A percentile compares a stretch with the other conserved stretches of the same genome.
Evolutionary conservation across 805 yeast genomes (phyloP).

Genomic region (Candida ipomoeae): DNA sequence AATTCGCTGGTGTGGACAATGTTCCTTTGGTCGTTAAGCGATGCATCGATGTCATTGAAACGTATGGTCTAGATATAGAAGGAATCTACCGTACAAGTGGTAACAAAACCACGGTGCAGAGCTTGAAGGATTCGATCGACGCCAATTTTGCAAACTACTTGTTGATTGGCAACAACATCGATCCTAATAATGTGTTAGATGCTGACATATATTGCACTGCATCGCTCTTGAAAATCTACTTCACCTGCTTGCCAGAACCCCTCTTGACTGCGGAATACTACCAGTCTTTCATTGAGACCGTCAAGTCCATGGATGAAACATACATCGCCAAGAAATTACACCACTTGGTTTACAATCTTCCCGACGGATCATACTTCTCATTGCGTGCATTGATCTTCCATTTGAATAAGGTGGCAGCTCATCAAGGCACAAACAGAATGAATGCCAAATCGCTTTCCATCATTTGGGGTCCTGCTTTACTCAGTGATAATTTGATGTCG

Average conservation of each 20-base stretch:
- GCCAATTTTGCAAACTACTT: conserved; percentile 63
- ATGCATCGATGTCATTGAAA: conserved; percentile 83
- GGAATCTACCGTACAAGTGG: conserved; percentile 90
- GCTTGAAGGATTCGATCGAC: conserved; percentile 67
- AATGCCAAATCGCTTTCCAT: conserved; percentile 73
- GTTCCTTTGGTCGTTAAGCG: conserved; percentile 88
- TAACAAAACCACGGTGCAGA: conserved; percentile 67
- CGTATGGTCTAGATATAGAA: conserved; percentile 77
- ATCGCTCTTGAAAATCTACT: conserved; percentile 77
- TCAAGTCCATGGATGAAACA: conserved; percentile 44
- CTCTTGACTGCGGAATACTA: conserved; percentile 63
- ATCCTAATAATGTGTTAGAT: conserved; percentile 50
- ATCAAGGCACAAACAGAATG: conserved; percentile 73
- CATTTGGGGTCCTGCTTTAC: conserved; percentile 91
- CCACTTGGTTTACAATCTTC: conserved; percentile 80
- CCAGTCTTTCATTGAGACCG: conserved; percentile 62
- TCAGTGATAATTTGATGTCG: conserved; percentile 61
- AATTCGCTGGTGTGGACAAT: conserved; percentile 77
- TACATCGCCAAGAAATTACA: conserved; percentile 72
- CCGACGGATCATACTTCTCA: conserved; percentile 94
- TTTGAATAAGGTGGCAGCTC: conserved; percentile 64
- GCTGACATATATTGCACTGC: conserved; percentile 88
- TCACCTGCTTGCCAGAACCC: conserved; percentile 83
- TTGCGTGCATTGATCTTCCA: conserved; percentile 82
- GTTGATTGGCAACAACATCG: conserved; percentile 39